A percentile compares a stretch with the other conserved stretches of the same genome.
Evolutionary conservation across 352 stramenopile species (phyloP).

Genomic region (Phytopythium oedochilum): DNA sequence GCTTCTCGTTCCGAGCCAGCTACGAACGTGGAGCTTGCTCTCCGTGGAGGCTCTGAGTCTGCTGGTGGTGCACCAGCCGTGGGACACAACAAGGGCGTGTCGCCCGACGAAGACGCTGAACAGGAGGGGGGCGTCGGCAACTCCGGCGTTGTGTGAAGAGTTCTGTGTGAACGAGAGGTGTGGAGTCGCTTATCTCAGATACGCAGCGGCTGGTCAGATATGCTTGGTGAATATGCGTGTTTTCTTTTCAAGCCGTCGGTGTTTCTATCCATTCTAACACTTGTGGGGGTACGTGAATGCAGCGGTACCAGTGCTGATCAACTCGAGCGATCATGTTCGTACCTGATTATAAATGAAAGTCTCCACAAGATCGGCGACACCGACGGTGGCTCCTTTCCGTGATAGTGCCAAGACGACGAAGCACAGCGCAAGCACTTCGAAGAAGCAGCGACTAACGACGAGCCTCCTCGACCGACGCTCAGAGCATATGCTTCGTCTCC

Average conservation of each 20-base stretch:
- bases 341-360: not conserved
- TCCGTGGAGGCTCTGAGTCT: not conserved
- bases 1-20: constrained; percentile 19
- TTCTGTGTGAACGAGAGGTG: not conserved
- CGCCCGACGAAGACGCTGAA: not conserved
- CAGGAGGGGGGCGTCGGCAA: not conserved
- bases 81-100: constrained; percentile 1
- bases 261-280: too few species aligned
- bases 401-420: not conserved
- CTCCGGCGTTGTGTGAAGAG: not conserved
- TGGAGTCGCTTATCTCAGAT: not conserved
- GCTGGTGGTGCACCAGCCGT: not conserved
- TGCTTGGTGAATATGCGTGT: not conserved
- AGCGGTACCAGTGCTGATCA: not conserved
- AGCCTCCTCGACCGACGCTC: too few species aligned
- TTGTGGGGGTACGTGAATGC: too few species aligned
- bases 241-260: not conserved
- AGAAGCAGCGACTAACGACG: too few species aligned
- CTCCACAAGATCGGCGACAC: not conserved
- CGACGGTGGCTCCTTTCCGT: not conserved
- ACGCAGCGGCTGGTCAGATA: too few species aligned
- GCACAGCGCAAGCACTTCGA: not conserved
- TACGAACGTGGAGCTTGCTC: not conserved
- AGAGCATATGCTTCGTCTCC: too few species aligned
- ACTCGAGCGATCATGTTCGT: not conserved